Conservation (phyloP, 1,284 basidiomycete species). For the Tilletia caries region DNA sequence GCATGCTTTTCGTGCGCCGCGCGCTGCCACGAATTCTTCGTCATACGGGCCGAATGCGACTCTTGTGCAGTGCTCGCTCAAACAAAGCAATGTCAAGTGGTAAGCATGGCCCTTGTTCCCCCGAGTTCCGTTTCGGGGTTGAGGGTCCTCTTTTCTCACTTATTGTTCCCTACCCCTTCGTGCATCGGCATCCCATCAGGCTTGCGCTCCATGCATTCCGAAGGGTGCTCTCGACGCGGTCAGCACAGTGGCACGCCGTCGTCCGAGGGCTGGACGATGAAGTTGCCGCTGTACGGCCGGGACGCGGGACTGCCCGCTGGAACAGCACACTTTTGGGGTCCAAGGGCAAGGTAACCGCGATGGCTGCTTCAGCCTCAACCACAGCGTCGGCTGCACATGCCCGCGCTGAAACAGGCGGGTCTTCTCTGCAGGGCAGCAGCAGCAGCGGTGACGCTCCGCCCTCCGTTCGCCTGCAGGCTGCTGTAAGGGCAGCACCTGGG, state of each 20-base stretch:
- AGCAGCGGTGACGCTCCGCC: too few species aligned
- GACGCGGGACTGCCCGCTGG: background rate
- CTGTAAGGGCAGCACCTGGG: too few species aligned
- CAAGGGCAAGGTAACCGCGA: too few species aligned
- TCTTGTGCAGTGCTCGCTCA: background rate
- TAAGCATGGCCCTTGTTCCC: background rate
- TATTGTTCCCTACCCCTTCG: background rate
- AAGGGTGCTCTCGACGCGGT: constrained; percentile 59
- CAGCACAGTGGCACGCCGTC: constrained; percentile 6
- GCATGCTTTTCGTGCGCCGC: constrained; percentile 55
- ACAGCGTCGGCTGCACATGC: too few species aligned
- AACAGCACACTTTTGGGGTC: background rate
- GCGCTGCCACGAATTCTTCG: constrained; percentile 58
- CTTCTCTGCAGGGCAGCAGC: too few species aligned
- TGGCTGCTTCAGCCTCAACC: too few species aligned
- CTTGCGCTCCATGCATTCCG: constrained; percentile 75
- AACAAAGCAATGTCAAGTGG: background rate
- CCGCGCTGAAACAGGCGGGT: too few species aligned
- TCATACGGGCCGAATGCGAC: constrained; percentile 65
- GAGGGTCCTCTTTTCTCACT: background rate
- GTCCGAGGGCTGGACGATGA: background rate
- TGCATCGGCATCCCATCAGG: constrained; percentile 58
- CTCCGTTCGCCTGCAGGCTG: too few species aligned
- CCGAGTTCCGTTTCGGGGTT: background rate
- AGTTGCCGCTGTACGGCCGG: background rate